phyloP scores from a whole-genome alignment of 2,329 filamentous ascomycete species.

The Eurotiales sp. region DNA sequence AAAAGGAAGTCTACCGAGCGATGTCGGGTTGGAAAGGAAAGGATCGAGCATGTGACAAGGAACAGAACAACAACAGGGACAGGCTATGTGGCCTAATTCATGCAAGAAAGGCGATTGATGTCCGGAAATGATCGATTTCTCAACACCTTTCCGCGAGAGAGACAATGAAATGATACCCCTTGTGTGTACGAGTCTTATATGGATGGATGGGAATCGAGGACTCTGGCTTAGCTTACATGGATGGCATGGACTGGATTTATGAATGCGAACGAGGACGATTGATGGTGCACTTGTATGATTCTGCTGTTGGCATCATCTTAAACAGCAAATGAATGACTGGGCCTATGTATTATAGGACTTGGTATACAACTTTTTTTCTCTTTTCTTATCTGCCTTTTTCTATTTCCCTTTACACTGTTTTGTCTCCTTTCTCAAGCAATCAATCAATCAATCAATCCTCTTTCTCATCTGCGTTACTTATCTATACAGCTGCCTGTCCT shows the following conservation, averaged over 20 bases:
- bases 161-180: conserved; percentile 42
- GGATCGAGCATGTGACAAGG: conserved; percentile 15
- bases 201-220: conserved; percentile 32
- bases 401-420: conserved; percentile 23
- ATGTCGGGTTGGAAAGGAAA: conserved; percentile 16
- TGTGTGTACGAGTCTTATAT: conserved; percentile 31
- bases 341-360: not conserved
- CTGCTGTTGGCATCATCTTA: conserved; percentile 3
- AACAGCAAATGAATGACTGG: not conserved
- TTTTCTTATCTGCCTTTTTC: conserved; percentile 23
- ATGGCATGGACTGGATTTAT: conserved; percentile 25
- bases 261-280: conserved; percentile 22
- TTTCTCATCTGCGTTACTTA: conserved; percentile 23
- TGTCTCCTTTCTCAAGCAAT: not conserved
- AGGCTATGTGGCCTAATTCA: conserved; percentile 24
- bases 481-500: conserved; percentile 14
- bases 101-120: not conserved
- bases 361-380: conserved; percentile 1
- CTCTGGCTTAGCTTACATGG: conserved; percentile 34
- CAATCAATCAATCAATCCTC: conserved; percentile 11
- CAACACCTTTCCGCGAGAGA: conserved; percentile 32
- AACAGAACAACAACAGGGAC: too few species aligned
- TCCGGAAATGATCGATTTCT: conserved; percentile 1
- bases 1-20: conserved; percentile 12
- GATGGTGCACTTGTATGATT: conserved; percentile 9